A percentile compares a stretch with the other conserved stretches of the same genome.
These are phyloP conservation scores for Eucalyptus polyanthemos DNA, from an alignment of 345 rosid species.

Conservation along the genomic window DNA sequence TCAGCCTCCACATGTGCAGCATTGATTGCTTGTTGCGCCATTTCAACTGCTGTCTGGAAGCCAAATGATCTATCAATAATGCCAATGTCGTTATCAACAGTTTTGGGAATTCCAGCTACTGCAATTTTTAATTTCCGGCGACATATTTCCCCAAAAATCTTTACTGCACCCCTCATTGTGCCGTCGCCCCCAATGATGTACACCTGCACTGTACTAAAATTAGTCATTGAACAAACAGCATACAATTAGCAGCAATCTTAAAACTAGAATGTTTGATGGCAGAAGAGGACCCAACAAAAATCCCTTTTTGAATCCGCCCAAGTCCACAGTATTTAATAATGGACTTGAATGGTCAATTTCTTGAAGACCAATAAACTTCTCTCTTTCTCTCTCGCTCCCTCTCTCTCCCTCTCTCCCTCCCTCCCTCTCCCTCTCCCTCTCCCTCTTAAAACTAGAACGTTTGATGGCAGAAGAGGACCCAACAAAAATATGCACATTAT, in stretches of 20 bases:
- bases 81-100: slow-evolving; percentile 85
- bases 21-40: slow-evolving; percentile 76
- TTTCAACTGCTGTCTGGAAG: slow-evolving; percentile 87
- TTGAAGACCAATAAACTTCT: too few species aligned
- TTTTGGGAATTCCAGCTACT: slow-evolving; percentile 66
- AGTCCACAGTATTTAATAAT: too few species aligned
- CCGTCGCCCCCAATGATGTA: slow-evolving; percentile 90
- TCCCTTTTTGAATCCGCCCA: too few species aligned
- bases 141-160: slow-evolving; percentile 42
- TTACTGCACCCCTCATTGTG: slow-evolving; percentile 74
- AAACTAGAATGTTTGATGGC: not conserved
- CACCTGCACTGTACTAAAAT: slow-evolving; percentile 12
- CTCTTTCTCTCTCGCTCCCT: too few species aligned
- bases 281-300: too few species aligned
- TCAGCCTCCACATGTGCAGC: slow-evolving; percentile 91
- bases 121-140: slow-evolving; percentile 37
- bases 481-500: not conserved
- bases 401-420: too few species aligned
- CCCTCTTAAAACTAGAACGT: not conserved
- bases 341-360: too few species aligned
- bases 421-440: too few species aligned
- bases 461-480: not conserved
- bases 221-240: not conserved
- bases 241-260: not conserved
- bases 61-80: slow-evolving; percentile 86